phyloP scores from a whole-genome alignment of 768 basidiomycete species.

The Xerocomellus dryophilus region DNA sequence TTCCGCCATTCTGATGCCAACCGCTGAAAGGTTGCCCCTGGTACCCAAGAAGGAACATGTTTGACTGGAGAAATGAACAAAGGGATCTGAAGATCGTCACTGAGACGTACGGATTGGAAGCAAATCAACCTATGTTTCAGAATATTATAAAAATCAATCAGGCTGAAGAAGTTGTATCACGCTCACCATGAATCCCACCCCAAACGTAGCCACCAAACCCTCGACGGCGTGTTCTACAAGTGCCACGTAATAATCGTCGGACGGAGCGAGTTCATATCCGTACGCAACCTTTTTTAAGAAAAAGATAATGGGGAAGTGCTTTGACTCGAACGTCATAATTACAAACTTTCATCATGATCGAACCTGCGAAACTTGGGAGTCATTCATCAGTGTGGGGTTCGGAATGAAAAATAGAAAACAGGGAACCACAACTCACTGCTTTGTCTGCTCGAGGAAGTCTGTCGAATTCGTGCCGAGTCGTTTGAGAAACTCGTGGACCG shows the following conservation, averaged over 20 bases:
- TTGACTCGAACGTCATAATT: too few species aligned
- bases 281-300: neutral
- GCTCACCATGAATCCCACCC: slow-evolving; percentile 4
- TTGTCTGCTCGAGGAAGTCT: slow-evolving; percentile 1
- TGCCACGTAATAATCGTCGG: slow-evolving; percentile 1
- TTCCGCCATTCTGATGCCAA: slow-evolving; percentile 2
- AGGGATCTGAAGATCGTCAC: neutral
- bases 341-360: slow-evolving; percentile 3
- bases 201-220: slow-evolving; percentile 4
- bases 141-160: neutral
- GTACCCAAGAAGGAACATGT: slow-evolving; percentile 2
- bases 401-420: too few species aligned
- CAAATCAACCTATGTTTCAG: slow-evolving; percentile 1
- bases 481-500: neutral
- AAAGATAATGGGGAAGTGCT: neutral
- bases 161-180: neutral
- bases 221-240: slow-evolving; percentile 4
- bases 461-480: neutral
- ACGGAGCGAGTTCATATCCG: slow-evolving; percentile 1
- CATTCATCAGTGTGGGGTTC: neutral
- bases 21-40: slow-evolving; percentile 2
- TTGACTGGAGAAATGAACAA: neutral
- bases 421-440: neutral
- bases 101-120: neutral
- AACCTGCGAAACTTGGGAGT: neutral